These are phyloP conservation scores for Amanita rimosa DNA, from an alignment of 768 basidiomycete genomes.

Conservation along the genomic window DNA sequence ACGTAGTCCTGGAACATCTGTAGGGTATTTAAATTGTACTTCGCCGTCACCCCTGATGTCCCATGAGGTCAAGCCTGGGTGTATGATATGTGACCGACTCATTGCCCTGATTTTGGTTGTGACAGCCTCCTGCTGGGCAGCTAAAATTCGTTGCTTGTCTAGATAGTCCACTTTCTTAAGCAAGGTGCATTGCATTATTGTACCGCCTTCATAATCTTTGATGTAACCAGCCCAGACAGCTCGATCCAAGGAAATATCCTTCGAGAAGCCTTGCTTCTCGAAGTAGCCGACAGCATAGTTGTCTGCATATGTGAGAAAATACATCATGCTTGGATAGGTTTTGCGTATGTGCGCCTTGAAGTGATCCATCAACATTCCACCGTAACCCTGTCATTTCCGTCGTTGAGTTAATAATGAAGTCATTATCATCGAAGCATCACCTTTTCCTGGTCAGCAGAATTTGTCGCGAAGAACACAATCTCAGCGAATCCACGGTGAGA, in stretches of 20 bases:
- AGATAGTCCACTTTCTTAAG: constrained; percentile 87
- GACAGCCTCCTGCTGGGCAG: constrained; percentile 81
- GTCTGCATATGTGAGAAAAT: constrained; percentile 97
- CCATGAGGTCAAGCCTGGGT: constrained; percentile 51
- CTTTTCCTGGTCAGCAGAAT: constrained; percentile 95
- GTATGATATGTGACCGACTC: constrained; percentile 78
- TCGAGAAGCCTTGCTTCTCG: constrained; percentile 98
- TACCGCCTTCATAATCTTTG: constrained; percentile 99
- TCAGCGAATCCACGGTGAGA: constrained; percentile 92
- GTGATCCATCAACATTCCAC: constrained; percentile 97
- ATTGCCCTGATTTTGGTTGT: constrained; percentile 79
- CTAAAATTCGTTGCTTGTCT: constrained; percentile 62
- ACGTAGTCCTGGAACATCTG: constrained; percentile 84
- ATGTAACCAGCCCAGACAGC: constrained; percentile 97
- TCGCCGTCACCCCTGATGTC: constrained; percentile 57
- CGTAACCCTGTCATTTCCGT: constrained; percentile 64
- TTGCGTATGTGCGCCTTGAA: constrained; percentile 87
- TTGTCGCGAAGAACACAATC: constrained; percentile 97
- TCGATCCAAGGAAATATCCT: constrained; percentile 89
- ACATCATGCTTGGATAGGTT: constrained; percentile 78
- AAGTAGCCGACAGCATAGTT: constrained; percentile 99
- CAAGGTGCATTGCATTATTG: constrained; percentile 98
- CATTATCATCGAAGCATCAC: constrained; percentile 25
- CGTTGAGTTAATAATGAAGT: background rate
- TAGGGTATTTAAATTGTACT: constrained; percentile 49